phyloP scores from a whole-genome alignment of 768 basidiomycete species.

The Hygrophorus russula region DNA sequence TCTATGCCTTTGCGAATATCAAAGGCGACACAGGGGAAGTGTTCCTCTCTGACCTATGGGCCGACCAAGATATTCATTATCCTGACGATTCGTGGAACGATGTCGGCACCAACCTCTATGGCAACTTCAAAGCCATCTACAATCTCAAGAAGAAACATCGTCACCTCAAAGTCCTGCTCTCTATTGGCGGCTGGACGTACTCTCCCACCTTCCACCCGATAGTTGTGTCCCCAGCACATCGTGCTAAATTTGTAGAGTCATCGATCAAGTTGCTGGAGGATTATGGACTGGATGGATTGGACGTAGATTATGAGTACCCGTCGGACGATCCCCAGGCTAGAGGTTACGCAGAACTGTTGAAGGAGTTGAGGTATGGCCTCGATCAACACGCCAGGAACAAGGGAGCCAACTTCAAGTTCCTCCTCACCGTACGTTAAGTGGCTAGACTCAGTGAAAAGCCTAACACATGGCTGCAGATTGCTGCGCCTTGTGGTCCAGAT shows the following conservation, averaged over 20 bases:
- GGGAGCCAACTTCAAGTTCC: constrained; percentile 49
- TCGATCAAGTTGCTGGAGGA: constrained; percentile 78
- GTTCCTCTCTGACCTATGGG: constrained; percentile 81
- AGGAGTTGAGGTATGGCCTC: constrained; percentile 61
- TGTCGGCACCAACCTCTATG: constrained; percentile 80
- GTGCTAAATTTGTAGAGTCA: constrained; percentile 72
- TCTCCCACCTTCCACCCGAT: constrained; percentile 80
- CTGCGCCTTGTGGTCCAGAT: constrained; percentile 84
- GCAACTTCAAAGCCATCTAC: constrained; percentile 91
- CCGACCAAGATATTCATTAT: constrained; percentile 96
- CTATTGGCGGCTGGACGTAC: constrained; percentile 95
- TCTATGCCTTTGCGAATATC: constrained; percentile 90
- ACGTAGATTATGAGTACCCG: constrained; percentile 93
- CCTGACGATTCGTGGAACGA: constrained; percentile 95
- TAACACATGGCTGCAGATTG: constrained; percentile 42
- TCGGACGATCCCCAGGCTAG: constrained; percentile 61
- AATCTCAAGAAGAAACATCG: constrained; percentile 80
- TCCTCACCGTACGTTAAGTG: constrained; percentile 52
- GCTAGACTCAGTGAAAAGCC: not conserved
- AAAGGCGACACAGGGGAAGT: constrained; percentile 80
- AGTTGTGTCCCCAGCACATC: constrained; percentile 49
- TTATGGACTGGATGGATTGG: constrained; percentile 86
- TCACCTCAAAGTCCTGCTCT: constrained; percentile 70
- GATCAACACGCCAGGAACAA: constrained; percentile 60
- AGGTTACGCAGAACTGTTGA: constrained; percentile 77